A percentile compares a stretch with the other conserved stretches of the same genome.
These are phyloP conservation scores for Capsicum chinense DNA, from an alignment of 257 asterid species.

Conservation along the genomic window DNA sequence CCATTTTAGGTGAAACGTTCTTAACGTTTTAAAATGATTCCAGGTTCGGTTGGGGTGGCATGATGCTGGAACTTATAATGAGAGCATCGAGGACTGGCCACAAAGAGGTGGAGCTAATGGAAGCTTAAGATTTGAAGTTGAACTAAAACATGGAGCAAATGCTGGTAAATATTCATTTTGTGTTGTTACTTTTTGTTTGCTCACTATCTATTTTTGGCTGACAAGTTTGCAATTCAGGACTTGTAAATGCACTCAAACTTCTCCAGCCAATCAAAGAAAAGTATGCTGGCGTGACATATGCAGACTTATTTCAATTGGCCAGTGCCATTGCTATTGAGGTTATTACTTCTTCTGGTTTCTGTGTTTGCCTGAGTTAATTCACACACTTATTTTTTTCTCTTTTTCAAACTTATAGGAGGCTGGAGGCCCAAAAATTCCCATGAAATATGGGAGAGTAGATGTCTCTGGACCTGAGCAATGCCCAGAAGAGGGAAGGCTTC, in stretches of 20 bases:
- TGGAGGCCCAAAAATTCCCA: conserved; percentile 95
- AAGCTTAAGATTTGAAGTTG: conserved; percentile 90
- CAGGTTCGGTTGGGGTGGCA: conserved; percentile 99
- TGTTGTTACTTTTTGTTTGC: conserved; percentile 21
- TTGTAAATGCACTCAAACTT: conserved; percentile 93
- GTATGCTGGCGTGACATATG: conserved; percentile 77
- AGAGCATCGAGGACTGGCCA: conserved; percentile 92
- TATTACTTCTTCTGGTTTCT: conserved; percentile 24
- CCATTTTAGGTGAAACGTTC: neutral
- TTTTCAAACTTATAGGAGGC: conserved; percentile 66
- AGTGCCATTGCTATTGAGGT: conserved; percentile 99
- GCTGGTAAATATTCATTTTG: conserved; percentile 63
- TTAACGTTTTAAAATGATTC: conserved; percentile 7
- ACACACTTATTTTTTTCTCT: neutral
- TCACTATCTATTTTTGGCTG: conserved; percentile 36
- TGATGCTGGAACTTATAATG: conserved; percentile 96
- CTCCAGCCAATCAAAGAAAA: conserved; percentile 95
- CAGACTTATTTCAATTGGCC: conserved; percentile 94
- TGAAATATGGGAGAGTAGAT: conserved; percentile 97
- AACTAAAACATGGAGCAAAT: conserved; percentile 92
- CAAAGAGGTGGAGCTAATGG: conserved; percentile 97
- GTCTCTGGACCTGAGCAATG: conserved; percentile 81
- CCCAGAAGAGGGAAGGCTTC: conserved; percentile 99
- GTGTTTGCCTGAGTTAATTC: neutral
- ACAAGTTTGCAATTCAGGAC: conserved; percentile 67